Conservation (phyloP, 2,329 filamentous ascomycete genomes). For the Epicoccum sorghinum region DNA sequence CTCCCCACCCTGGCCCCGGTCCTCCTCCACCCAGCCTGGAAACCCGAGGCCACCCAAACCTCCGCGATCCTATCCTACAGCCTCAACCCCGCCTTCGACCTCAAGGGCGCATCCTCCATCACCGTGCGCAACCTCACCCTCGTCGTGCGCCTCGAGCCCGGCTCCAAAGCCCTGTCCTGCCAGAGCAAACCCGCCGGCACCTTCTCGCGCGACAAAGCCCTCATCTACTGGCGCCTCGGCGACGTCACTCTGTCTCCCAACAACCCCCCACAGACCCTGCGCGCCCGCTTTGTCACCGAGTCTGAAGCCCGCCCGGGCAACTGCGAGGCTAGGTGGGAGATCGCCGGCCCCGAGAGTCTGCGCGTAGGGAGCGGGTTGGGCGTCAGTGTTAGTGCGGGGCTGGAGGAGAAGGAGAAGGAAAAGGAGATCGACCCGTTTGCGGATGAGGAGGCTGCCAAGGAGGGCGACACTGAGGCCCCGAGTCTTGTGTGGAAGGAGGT, state of each 20-base stretch:
- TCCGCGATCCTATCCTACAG: conserved; percentile 84
- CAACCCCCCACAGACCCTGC: conserved; percentile 70
- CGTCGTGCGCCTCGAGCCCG: conserved; percentile 70
- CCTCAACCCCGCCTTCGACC: conserved; percentile 72
- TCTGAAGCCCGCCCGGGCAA: conserved; percentile 73
- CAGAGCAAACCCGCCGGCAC: conserved; percentile 82
- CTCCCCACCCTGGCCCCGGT: conserved; percentile 71
- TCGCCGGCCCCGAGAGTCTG: conserved; percentile 56
- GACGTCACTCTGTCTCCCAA: conserved; percentile 71
- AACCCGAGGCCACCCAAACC: conserved; percentile 82
- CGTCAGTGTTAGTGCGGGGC: conserved; percentile 45
- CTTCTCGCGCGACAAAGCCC: conserved; percentile 75
- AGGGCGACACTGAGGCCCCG: conserved; percentile 24
- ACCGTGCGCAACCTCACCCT: conserved; percentile 77
- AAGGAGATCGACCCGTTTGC: conserved; percentile 72
- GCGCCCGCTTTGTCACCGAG: conserved; percentile 81
- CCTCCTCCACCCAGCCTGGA: conserved; percentile 78
- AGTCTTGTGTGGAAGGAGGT: conserved; percentile 43
- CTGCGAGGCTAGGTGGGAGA: conserved; percentile 84
- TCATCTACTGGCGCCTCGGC: conserved; percentile 81
- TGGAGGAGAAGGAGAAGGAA: conserved; percentile 49
- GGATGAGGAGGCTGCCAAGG: conserved; percentile 55
- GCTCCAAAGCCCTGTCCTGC: conserved; percentile 66
- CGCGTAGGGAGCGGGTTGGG: conserved; percentile 69
- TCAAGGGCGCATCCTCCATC: conserved; percentile 53